These are phyloP conservation scores for Neoascochyta sp. DNA, from an alignment of 2,329 filamentous ascomycete genomes.

Conservation along the genomic window DNA sequence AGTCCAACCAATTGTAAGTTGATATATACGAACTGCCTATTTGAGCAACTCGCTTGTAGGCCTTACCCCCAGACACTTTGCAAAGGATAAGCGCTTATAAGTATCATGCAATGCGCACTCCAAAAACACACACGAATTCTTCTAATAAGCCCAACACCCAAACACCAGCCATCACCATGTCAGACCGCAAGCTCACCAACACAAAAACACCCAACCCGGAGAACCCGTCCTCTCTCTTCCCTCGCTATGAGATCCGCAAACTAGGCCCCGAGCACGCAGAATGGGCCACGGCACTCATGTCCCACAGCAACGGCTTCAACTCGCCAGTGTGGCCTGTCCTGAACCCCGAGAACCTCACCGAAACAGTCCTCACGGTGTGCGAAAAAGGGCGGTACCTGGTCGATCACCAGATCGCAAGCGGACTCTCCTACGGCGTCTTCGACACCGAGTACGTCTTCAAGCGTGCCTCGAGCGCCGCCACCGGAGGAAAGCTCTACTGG, in stretches of 20 bases:
- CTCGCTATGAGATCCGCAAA: conserved; percentile 33
- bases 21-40: too few species aligned
- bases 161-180: too few species aligned
- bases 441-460: conserved; percentile 40
- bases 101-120: too few species aligned
- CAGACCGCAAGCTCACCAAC: conserved; percentile 13
- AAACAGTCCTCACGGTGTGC: conserved; percentile 8
- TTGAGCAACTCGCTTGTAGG: too few species aligned
- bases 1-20: too few species aligned
- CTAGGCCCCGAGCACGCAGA: conserved; percentile 21
- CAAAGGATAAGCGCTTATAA: too few species aligned
- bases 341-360: conserved; percentile 22
- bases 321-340: conserved; percentile 23
- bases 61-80: too few species aligned
- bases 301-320: conserved; percentile 33
- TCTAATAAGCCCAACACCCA: too few species aligned
- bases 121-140: too few species aligned
- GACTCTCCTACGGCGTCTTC: conserved; percentile 39
- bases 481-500: conserved; percentile 27
- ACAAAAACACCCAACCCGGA: conserved; percentile 18
- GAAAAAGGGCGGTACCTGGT: conserved; percentile 25
- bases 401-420: conserved; percentile 33
- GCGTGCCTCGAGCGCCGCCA: conserved; percentile 23
- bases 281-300: conserved; percentile 31
- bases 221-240: conserved; percentile 23